Evolutionary conservation across 2,329 filamentous ascomycete species (phyloP).

Genomic region (Whalleya microplaca): DNA sequence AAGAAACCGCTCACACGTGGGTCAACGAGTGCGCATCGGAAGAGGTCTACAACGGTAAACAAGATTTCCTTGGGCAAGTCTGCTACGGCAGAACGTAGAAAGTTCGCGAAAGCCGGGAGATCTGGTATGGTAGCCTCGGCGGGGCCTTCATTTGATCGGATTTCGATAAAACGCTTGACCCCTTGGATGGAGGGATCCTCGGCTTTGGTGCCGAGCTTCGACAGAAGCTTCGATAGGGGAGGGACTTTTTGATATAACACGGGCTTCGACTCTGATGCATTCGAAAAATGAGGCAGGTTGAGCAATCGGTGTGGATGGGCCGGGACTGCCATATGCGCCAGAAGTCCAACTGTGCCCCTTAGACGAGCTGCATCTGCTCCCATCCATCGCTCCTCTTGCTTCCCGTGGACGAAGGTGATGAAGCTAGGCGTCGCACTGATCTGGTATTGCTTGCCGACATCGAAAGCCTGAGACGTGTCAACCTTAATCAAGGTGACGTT

Average conservation of each 20-base stretch:
- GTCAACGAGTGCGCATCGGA: conserved; percentile 78
- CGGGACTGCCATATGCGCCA: conserved; percentile 76
- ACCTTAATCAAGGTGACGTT: conserved; percentile 80
- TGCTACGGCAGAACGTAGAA: conserved; percentile 59
- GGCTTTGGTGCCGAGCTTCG: conserved; percentile 69
- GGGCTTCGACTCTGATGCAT: conserved; percentile 60
- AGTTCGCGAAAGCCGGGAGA: conserved; percentile 65
- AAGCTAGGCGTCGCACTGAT: conserved; percentile 86
- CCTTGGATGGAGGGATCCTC: conserved; percentile 64
- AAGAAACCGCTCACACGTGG: conserved; percentile 80
- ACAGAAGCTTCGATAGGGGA: conserved; percentile 78
- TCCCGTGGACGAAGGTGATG: conserved; percentile 77
- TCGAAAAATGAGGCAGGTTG: conserved; percentile 70
- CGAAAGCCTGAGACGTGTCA: conserved; percentile 70
- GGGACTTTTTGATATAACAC: conserved; percentile 79
- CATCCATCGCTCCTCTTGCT: conserved; percentile 78
- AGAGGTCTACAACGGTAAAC: conserved; percentile 85
- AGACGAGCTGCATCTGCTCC: conserved; percentile 74
- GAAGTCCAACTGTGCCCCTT: conserved; percentile 70
- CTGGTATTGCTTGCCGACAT: conserved; percentile 66
- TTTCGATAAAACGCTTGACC: conserved; percentile 73
- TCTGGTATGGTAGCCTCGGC: conserved; percentile 73
- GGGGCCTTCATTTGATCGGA: conserved; percentile 59
- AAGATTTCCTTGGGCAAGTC: conserved; percentile 65
- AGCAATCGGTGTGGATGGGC: conserved; percentile 76